Base-by-base conservation (phyloP, 768 basidiomycete genomes). In the Holtermannia corniformis region DNA sequence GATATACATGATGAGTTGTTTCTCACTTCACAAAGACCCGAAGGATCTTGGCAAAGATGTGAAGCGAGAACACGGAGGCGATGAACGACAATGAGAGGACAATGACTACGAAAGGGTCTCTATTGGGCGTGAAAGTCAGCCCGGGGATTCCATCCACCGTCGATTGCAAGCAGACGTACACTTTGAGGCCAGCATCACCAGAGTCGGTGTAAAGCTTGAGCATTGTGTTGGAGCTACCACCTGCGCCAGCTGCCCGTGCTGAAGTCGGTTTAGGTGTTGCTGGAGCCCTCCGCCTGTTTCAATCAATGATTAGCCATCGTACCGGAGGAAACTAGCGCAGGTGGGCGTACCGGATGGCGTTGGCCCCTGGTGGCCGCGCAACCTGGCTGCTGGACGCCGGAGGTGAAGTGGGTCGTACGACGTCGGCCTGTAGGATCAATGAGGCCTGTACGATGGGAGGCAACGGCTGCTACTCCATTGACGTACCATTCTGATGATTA, bases 161-260 rank as follows among this genome's bases (percentile, higher is more conserved):
- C 13, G 20, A 16, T 21, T 41, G 25, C 19, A 19, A 40, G 46
- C 49, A 44, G 32, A 85, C 91, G 72, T 72, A 97, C 95, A 99
- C 89, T 79, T 91, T 82, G 50, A 99, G 80, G 21, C 95, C 95
- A 44, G 88, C 89, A 54, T 92, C 92, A 70, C 96, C 95, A 71
- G 96, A 93, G 52, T 72, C 71, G 37, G 95, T 97, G 81, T 97
- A 97, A 3, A 99, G 79, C 76, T 88, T 90, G 68, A 99, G 81
- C 95, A 99, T 97, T 52, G 95, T 99, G 77, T 89, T 93, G 53
- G 85, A 88, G 32, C 87, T 91, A 50, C 95, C 95, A 50, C 95
- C 95, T 53, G 90, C 90, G 41, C 93, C 91, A 23, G 92, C 90
- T 40, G 90, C 84, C 54, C 92, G 84, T 25, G 84, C 73, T 1